Evolutionary conservation across 192 early-diverging fungal species (phyloP).

Genomic region (Coemansia asiatica): DNA sequence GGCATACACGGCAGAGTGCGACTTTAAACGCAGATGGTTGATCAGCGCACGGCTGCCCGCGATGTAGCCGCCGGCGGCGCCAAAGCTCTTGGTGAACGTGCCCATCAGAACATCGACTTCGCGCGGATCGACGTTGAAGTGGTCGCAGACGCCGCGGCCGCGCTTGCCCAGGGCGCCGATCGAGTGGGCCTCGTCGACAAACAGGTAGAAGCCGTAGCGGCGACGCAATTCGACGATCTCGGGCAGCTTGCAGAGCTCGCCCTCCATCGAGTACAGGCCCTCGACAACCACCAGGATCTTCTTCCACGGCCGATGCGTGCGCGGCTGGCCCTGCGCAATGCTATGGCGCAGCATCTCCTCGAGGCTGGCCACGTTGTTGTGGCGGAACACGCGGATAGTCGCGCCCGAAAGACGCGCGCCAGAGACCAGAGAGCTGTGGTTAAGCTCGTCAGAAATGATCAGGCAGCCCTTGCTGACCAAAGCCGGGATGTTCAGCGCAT

Average conservation of each 20-base stretch:
- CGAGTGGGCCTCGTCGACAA: slow-evolving; percentile 97
- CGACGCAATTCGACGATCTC: slow-evolving; percentile 84
- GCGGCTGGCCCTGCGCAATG: slow-evolving; percentile 94
- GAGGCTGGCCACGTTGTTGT: slow-evolving; percentile 83
- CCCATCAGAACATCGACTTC: slow-evolving; percentile 96
- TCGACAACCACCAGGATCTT: slow-evolving; percentile 97
- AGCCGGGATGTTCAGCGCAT: slow-evolving; percentile 90
- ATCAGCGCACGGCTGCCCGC: slow-evolving; percentile 73
- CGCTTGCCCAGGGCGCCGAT: slow-evolving; percentile 92
- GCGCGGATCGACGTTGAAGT: slow-evolving; percentile 85
- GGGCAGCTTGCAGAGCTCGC: slow-evolving; percentile 84
- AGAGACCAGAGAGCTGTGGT: slow-evolving; percentile 92
- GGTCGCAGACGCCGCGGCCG: slow-evolving; percentile 95
- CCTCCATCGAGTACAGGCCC: slow-evolving; percentile 98
- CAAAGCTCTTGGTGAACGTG: slow-evolving; percentile 97
- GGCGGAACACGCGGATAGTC: slow-evolving; percentile 88
- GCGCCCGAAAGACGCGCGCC: slow-evolving; percentile 91
- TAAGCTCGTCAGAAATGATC: slow-evolving; percentile 94
- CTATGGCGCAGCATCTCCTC: slow-evolving; percentile 78
- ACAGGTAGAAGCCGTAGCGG: slow-evolving; percentile 94
- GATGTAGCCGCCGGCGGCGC: slow-evolving; percentile 95
- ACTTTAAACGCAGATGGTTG: slow-evolving; percentile 74
- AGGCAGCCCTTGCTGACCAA: slow-evolving; percentile 81
- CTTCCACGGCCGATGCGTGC: slow-evolving; percentile 98
- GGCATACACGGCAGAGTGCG: slow-evolving; percentile 85